Evolutionary conservation across 768 basidiomycete genomes (phyloP).

Genomic region (Phylloporus arenicola): DNA sequence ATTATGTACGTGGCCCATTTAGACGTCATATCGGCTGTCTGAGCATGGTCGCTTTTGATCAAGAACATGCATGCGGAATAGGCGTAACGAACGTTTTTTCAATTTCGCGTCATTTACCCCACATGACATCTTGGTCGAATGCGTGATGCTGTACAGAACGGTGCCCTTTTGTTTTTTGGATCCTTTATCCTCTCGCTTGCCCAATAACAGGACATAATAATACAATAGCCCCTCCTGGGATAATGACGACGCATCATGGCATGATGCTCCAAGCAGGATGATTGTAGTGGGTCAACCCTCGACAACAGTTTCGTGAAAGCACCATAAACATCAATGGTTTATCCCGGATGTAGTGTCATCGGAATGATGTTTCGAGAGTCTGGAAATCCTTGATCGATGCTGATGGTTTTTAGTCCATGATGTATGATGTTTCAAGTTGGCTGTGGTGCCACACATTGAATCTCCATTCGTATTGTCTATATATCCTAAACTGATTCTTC

Average conservation of each 20-base stretch:
- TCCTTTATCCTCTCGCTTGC: background rate
- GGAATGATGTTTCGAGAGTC: no score
- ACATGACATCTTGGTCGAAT: background rate
- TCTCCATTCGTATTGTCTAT: no score
- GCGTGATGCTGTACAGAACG: background rate
- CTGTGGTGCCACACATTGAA: no score
- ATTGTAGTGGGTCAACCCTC: background rate
- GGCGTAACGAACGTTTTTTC: no score
- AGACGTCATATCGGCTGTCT: background rate
- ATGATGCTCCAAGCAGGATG: background rate
- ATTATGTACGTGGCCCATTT: background rate
- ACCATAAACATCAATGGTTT: background rate
- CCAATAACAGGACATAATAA: background rate
- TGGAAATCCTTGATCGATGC: no score
- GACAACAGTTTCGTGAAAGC: no score
- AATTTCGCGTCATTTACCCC: background rate
- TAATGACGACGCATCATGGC: background rate
- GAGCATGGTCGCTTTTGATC: background rate
- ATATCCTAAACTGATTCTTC: no score
- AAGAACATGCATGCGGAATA: background rate
- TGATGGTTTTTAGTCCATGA: no score
- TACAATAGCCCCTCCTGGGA: background rate
- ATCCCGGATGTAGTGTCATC: background rate
- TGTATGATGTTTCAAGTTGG: no score
- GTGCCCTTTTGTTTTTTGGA: background rate